Evolutionary conservation across 225 moss, liverwort and hornwort genomes (phyloP).

Genomic region (Ulota crispa): DNA sequence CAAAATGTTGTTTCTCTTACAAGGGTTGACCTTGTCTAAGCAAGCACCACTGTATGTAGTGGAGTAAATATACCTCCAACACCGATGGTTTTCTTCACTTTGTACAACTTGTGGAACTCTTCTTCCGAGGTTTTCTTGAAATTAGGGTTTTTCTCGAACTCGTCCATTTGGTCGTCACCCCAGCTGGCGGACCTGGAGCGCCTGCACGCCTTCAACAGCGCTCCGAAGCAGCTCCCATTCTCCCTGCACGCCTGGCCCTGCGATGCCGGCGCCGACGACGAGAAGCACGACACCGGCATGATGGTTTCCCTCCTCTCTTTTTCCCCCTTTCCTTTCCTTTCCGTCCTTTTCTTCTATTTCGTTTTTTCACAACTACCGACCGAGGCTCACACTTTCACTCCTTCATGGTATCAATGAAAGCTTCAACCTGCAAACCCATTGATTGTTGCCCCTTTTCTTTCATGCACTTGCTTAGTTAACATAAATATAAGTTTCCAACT

Average conservation of each 20-base stretch:
- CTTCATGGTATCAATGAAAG: not conserved
- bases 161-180: slow-evolving; percentile 2
- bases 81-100: slow-evolving; percentile 69
- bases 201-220: slow-evolving; percentile 37
- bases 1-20: too few relatives aligned
- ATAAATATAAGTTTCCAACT: too few relatives aligned
- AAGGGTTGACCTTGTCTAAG: too few relatives aligned
- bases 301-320: not conserved
- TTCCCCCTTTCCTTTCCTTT: not conserved
- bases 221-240: slow-evolving; percentile 31
- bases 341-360: too few relatives aligned
- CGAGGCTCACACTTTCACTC: not conserved
- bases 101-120: slow-evolving; percentile 71
- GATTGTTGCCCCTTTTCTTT: not conserved
- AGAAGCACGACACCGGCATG: slow-evolving; percentile 42
- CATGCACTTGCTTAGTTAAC: too few relatives aligned
- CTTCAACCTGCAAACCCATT: not conserved
- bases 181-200: slow-evolving; percentile 30
- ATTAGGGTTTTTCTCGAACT: slow-evolving; percentile 40
- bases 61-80: slow-evolving; percentile 43
- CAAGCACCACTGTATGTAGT: too few relatives aligned
- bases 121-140: slow-evolving; percentile 62
- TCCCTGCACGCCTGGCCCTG: slow-evolving; percentile 4
- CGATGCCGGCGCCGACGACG: slow-evolving; percentile 33
- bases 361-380: not conserved